Evolutionary conservation across 768 basidiomycete genomes (phyloP), one percentile per base, ranked within the genome.

Genomic region (Trametes elegans): DNA sequence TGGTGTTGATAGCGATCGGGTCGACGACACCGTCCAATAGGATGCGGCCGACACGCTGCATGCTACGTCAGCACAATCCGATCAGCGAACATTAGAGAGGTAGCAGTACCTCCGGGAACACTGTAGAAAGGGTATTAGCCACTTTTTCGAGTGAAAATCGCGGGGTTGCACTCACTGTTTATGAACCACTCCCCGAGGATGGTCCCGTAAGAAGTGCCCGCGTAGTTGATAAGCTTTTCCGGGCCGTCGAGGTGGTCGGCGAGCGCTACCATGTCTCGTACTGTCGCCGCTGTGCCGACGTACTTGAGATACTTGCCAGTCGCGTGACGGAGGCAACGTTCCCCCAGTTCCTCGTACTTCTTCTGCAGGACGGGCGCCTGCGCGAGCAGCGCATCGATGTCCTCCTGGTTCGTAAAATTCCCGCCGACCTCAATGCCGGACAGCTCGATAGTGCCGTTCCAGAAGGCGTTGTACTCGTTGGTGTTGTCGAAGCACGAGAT

Each of bases 241-340:
- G 43, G 40, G 19, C 61, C 50, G 24, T 67, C 45, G 24, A 67
- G 18, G 2, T 35, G 42, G 32, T 59, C 53, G 31, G 58, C 58
- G 11, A 59, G 34, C n/a, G 52, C 53, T 2, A 51, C 58, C 43
- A 59, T 27, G 19, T 59, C 58, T 35, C 57, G 45, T 0, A 26
- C 45, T 7, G 57, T 58, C 14, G 57, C 57, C 4, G 55, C 49
- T 3, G 49, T 49, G 11, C 57, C 57, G 9, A 58, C 31, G 11
- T 58, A 58, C n/a, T 36, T 16, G 16, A 58, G 27, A 29, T 18
- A 43, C 26, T 53, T 13, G 3, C 57, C 57, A 9, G 13, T n/a
- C 7, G 41, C 19, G 14, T 46, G 40, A 7, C 49, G 8, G 16
- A 58, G 18, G 45, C 57, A 58, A 11, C 41, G 32, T 6, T 53